Evolutionary conservation across 352 stramenopile genomes (phyloP).

Genomic region (Peronosclerospora sorghi): DNA sequence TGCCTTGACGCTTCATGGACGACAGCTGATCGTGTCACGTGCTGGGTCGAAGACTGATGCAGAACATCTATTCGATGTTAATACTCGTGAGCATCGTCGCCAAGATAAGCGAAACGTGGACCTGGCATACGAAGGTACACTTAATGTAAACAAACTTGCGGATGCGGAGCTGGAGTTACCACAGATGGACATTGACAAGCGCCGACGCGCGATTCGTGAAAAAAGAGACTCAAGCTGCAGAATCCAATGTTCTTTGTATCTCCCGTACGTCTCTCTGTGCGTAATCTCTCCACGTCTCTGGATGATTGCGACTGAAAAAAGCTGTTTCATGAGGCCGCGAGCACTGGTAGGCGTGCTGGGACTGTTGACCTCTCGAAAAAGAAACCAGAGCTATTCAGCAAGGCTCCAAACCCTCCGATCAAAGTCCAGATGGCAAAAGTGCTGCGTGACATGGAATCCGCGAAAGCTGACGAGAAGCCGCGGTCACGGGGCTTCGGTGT

Average conservation of each 20-base stretch:
- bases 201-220: conserved; percentile 85
- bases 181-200: conserved; percentile 91
- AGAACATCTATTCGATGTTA: conserved; percentile 42
- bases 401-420: conserved; percentile 27
- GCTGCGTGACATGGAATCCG: conserved; percentile 60
- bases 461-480: conserved; percentile 46
- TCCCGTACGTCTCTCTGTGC: conserved; percentile 87
- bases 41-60: conserved; percentile 65
- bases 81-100: conserved; percentile 41
- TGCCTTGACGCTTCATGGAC: conserved; percentile 60
- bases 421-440: conserved; percentile 81
- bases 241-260: conserved; percentile 97
- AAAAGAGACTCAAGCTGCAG: conserved; percentile 96
- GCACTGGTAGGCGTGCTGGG: conserved; percentile 47
- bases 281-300: conserved; percentile 83
- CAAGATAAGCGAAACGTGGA: conserved; percentile 96
- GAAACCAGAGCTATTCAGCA: conserved; percentile 45
- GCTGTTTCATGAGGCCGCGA: conserved; percentile 76
- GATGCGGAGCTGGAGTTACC: conserved; percentile 79
- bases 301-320: conserved; percentile 90
- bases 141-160: conserved; percentile 88
- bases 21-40: conserved; percentile 59
- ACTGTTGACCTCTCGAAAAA: conserved; percentile 78
- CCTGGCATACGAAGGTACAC: conserved; percentile 89
- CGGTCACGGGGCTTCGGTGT: conserved; percentile 84